Base-by-base conservation (phyloP, 1,139 yeast genomes). In the Saccharomyces hybrid region DNA sequence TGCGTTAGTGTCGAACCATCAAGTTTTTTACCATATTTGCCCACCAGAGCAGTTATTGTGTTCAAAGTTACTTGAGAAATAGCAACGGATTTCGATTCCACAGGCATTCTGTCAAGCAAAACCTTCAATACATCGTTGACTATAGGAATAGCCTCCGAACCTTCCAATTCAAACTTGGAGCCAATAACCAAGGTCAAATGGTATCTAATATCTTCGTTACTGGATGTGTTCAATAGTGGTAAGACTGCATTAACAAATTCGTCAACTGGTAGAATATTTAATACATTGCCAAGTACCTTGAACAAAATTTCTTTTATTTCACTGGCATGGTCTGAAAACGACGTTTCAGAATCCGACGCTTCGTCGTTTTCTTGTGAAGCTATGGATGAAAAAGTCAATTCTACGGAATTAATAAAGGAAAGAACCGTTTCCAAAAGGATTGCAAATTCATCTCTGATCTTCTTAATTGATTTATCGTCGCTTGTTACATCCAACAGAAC, bases 211-310 rank as follows among this genome's bases (percentile, higher is more conserved):
- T 78, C 77, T 56, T 62, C 61, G 46, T 66, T 61, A 2, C 63
- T 62, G 16, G 56, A 64, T 7, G 63, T 61, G 2, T 59, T 53
- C 29, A 78, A 58, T 11, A 87, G 75, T 27, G 78, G 79, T n/a
- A 80, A 69, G 31, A 86, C 78, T 1, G 95, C 82, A 29, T 78
- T 75, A 44, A 87, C 84, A 66, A 88, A 90, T 61, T 82, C 79
- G 56, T 78, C 78, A 61, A 90, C 79, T 29, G 98, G 97, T 55
- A 91, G 75, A 58, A 89, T 75, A 56, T 82, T 82, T 60, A 91
- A 73, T 59, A 85, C 73, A 60, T 79, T 80, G 48, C 83, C 80
- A 61, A 91, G 75, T 52, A 88, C 72, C 28, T 74, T 76, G 62
- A 77, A 77, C 27, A 77, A 61, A 27, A 64, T 65, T 9, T 68